Percentiles rank a stretch among this genome's conserved stretches.
These are phyloP conservation scores for Glycine tomentella DNA, from an alignment of 306 rosid species.

Conservation along the genomic window DNA sequence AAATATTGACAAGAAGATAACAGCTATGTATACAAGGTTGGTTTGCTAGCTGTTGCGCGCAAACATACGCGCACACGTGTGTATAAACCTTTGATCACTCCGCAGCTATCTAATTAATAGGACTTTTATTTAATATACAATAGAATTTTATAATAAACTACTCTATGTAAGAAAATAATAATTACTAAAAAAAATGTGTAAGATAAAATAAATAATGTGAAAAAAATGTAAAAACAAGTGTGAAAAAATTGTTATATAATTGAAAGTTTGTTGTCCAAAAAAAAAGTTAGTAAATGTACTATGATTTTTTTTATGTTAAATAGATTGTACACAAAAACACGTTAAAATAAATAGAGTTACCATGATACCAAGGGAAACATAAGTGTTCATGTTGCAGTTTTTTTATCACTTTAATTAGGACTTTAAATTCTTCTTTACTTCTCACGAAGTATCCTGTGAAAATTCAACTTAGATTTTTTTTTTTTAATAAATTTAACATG, in stretches of 20 bases:
- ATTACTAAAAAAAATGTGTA: not conserved
- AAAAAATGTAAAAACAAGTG: too few species aligned
- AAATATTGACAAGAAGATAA: constrained; percentile 43
- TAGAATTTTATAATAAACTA: not conserved
- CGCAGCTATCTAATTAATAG: not conserved
- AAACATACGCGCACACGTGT: constrained; percentile 40
- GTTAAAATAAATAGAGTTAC: not conserved
- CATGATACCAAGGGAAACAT: not conserved
- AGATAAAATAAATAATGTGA: too few species aligned
- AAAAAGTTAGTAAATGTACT: not conserved
- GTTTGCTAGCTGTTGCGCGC: constrained; percentile 44
- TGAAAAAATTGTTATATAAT: not conserved
- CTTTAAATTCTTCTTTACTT: too few species aligned
- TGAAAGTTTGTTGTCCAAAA: not conserved
- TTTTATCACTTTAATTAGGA: too few species aligned
- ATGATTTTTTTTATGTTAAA: not conserved
- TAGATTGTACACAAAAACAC: not conserved
- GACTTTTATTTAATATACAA: not conserved
- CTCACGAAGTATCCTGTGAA: too few species aligned
- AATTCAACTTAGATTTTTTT: too few species aligned
- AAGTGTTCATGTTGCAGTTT: not conserved
- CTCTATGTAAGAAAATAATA: not conserved
- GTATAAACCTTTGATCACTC: constrained; percentile 23
- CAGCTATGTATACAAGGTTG: constrained; percentile 2
- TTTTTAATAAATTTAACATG: too few species aligned